Percentiles rank a stretch among this genome's conserved stretches.
phyloP scores from a whole-genome alignment of 345 rosid species.

The Euphorbia peplus region DNA sequence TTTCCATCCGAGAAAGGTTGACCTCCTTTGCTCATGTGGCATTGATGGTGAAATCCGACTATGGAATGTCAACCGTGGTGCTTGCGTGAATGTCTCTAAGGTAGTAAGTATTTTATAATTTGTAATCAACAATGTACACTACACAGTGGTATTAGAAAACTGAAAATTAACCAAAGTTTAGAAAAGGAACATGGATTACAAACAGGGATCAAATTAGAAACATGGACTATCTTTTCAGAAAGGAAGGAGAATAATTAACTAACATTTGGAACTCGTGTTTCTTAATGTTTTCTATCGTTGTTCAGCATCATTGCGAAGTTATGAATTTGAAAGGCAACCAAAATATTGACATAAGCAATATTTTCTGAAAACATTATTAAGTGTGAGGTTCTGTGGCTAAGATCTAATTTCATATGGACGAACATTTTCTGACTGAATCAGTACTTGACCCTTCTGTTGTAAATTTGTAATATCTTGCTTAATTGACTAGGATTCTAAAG shows the following conservation, averaged over 20 bases:
- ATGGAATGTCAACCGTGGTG: constrained; percentile 28
- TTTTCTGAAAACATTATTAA: background rate
- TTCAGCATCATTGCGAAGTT: background rate
- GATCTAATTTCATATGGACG: background rate
- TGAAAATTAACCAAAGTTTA: no score
- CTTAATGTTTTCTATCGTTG: background rate
- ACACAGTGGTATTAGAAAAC: no score
- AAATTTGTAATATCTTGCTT: background rate
- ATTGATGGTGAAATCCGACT: constrained; percentile 27
- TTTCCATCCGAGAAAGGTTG: constrained; percentile 30
- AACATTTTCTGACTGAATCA: background rate
- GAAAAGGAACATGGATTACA: no score
- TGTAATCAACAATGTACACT: no score
- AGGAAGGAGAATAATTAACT: background rate
- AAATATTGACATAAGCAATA: background rate
- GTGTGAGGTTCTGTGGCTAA: background rate
- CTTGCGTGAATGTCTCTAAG: constrained; percentile 20
- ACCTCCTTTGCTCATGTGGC: constrained; percentile 35
- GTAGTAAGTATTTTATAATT: no score
- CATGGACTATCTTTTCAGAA: no score
- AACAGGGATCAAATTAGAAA: no score
- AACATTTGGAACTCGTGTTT: background rate
- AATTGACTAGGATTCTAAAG: background rate
- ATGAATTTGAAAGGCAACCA: background rate
- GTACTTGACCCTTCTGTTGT: background rate